phyloP scores from a whole-genome alignment of 805 yeast species.

The Naumovozyma dairenensis region DNA sequence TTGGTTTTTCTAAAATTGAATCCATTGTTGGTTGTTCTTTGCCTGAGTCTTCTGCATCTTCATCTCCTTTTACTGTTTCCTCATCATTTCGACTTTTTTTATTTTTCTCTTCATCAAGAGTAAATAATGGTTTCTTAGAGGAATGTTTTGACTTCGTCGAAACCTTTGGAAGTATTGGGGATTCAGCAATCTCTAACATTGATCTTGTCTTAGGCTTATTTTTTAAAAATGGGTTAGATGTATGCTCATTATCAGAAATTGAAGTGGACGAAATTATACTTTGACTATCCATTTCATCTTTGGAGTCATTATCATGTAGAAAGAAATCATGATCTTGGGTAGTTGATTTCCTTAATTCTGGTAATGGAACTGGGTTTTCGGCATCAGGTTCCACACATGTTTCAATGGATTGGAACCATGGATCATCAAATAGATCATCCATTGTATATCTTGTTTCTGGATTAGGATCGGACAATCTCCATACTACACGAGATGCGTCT shows the following conservation, averaged over 20 bases:
- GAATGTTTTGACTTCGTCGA: neutral
- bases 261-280: neutral
- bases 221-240: conserved; percentile 9
- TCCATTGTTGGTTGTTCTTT: conserved; percentile 4
- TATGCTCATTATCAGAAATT: conserved; percentile 4
- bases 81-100: too few species aligned
- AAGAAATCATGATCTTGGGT: conserved; percentile 8
- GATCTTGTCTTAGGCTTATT: conserved; percentile 14
- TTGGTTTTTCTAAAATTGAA: conserved; percentile 6
- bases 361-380: conserved; percentile 11
- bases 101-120: conserved; percentile 5
- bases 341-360: conserved; percentile 20
- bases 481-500: conserved; percentile 60
- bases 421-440: conserved; percentile 46
- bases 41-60: conserved; percentile 2
- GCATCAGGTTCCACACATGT: conserved; percentile 37
- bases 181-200: conserved; percentile 21
- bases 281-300: conserved; percentile 7
- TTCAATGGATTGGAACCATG: conserved; percentile 52
- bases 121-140: conserved; percentile 1
- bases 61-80: too few species aligned
- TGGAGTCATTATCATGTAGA: conserved; percentile 8
- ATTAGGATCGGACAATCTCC: conserved; percentile 66
- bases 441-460: conserved; percentile 44
- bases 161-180: conserved; percentile 5